Evolutionary conservation across 441 rosid genomes (phyloP), one percentile per base, ranked within the genome.

Genomic region (Arabidopsis hybrid): DNA sequence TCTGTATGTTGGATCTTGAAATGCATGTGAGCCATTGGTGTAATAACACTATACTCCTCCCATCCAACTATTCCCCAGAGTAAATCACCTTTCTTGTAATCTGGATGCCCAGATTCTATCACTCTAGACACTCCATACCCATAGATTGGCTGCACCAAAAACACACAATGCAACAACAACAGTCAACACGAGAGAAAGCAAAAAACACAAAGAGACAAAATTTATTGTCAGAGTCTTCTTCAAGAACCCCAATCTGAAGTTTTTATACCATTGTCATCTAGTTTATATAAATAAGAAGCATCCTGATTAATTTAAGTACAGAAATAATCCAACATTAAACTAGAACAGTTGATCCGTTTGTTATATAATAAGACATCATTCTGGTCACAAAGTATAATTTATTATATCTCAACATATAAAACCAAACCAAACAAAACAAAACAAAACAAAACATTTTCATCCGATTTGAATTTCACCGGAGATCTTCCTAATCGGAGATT

Each of bases 61-160:
- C 92, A 89, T 11, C 82, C 56, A 21, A 83, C 84, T 0, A 11
- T 7, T 8, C 95, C 92, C 95, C 91, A 89, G 12, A 88, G 78
- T 6, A 88, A 71, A 49, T 89, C 92, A 1, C 83, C 92, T 16
- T 61, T 77, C 67, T 60, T 58, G 76, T 79, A 88, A 36, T 73
- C 82, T 2, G 87, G 83, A 55, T 83, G 77, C 1, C 57, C 81
- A 2, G 92, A 86, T 49, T 85, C 91, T 77, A 88, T 17, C 29
- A 89, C 91, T 56, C 36, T 79, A 5, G 83, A 81, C 59, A 89
- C 91, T 51, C 89, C 89, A 73, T 8, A 77, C 5, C 86, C 92
- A 11, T 5, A 60, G 1, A 89, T 31, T 40, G 85, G 83, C 95
- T 88, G 83, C 79, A 72, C 43, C 5, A 65, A 58, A 39, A 21